Base-by-base conservation (phyloP, 495 filamentous ascomycete species). In the Podospora comata region DNA sequence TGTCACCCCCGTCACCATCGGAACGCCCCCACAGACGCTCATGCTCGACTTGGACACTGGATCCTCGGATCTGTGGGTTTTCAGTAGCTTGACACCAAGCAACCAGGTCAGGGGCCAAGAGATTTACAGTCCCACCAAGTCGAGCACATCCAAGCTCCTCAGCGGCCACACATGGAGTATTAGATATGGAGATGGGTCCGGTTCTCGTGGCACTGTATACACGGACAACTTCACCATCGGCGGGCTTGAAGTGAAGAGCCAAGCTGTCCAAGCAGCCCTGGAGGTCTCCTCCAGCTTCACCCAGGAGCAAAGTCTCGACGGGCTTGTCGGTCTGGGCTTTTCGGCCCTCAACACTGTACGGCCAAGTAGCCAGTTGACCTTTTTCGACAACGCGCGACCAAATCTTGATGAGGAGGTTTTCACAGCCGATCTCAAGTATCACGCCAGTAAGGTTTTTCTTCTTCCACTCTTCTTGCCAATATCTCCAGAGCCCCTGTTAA, bases 1-100 rank as follows among this genome's bases (percentile, higher is more conserved):
- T 72, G 73, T 93, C 61, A 86, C 84, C 39, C 89, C 90, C 28
- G 90, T 93, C 67, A 80, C 76, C 7, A 81, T 93, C 69, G 91
- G 91, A 69, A 81, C 79, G 0, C 80, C 80, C 0, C 80, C 82
- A 16, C 86, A 88, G 62, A 87, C 83, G 11, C 75, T 92, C 68
- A 84, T 87, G 72, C 76, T 93, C 67, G 89, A 92, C 75, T 85
- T 92, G 72, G 91, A 94, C 74, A 92, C 91, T 55, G 91, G 91
- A 11, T 91, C 88, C 30, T 88, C 90, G 27, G 91, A 94, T 79
- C 86, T 94, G 82, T 92, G 80, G 80, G 79, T 81, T 19, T 80
- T 82, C 70, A 75, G 72, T 30, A 77, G 69, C 55, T 72, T 73
- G 63, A 72, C 73, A 2, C 69, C 73, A 4, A 16, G 56, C 2